Evolutionary conservation across 495 filamentous ascomycete genomes (phyloP).

Genomic region (Penicillium chermesinum): DNA sequence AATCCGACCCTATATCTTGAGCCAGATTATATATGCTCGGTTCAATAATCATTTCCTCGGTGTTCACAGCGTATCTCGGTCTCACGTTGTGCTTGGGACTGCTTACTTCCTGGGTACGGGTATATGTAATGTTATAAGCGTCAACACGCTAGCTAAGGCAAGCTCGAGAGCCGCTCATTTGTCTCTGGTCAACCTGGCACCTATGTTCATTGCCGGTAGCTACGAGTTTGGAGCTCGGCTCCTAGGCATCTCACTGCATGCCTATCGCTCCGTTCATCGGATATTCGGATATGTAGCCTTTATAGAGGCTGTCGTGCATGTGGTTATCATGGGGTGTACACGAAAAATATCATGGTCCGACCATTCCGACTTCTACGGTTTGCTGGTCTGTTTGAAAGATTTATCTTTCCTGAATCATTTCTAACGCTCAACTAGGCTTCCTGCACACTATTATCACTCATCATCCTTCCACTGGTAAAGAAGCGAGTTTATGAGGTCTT

Average conservation of each 20-base stretch:
- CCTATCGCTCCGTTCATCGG: slow-evolving; percentile 19
- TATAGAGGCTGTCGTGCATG: slow-evolving; percentile 11
- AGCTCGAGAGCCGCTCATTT: slow-evolving; percentile 6
- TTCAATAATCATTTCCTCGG: slow-evolving; percentile 1
- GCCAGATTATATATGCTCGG: slow-evolving; percentile 3
- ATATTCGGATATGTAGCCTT: slow-evolving; percentile 17
- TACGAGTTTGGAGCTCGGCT: slow-evolving; percentile 14
- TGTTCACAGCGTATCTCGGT: neutral
- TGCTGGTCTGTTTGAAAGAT: slow-evolving; percentile 6
- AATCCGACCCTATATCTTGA: slow-evolving; percentile 1
- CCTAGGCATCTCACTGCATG: slow-evolving; percentile 21
- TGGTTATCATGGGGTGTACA: slow-evolving; percentile 6
- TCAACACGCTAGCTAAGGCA: slow-evolving; percentile 2
- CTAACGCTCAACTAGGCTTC: too few relatives aligned
- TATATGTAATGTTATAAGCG: slow-evolving; percentile 8
- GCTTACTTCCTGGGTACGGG: slow-evolving; percentile 5
- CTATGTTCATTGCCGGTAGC: slow-evolving; percentile 11
- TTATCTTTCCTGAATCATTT: neutral
- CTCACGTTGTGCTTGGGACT: slow-evolving; percentile 2
- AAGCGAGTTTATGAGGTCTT: slow-evolving; percentile 20
- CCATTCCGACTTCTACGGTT: slow-evolving; percentile 10
- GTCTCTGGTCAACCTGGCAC: slow-evolving; percentile 11
- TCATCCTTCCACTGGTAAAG: slow-evolving; percentile 14
- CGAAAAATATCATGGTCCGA: slow-evolving; percentile 4
- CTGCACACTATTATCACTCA: slow-evolving; percentile 13